A percentile compares a stretch with the other conserved stretches of the same genome.
Conservation (phyloP, 495 filamentous ascomycete genomes). For the Podospora comata region DNA sequence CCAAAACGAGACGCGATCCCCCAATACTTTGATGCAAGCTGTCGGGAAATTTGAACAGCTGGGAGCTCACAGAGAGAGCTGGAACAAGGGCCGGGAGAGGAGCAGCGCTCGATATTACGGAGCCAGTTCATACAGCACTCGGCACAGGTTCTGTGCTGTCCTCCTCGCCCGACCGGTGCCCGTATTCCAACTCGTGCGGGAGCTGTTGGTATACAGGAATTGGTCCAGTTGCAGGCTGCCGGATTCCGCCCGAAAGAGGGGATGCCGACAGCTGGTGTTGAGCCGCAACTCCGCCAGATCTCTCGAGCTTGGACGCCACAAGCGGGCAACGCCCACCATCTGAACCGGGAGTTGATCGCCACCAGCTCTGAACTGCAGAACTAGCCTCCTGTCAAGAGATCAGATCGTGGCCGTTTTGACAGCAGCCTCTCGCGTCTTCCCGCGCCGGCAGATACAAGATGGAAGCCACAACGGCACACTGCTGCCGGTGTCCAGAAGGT, state of each 20-base stretch:
- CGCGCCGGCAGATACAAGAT: neutral
- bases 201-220: neutral
- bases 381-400: neutral
- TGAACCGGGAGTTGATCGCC: neutral
- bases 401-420: constrained; percentile 15
- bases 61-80: neutral
- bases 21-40: constrained; percentile 37
- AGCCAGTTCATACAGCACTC: neutral
- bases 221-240: neutral
- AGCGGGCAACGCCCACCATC: neutral
- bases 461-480: neutral
- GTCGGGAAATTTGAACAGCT: constrained; percentile 24
- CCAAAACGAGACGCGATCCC: constrained; percentile 21
- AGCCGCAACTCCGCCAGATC: neutral
- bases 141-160: neutral
- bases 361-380: neutral
- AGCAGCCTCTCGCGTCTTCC: constrained; percentile 4
- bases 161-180: neutral
- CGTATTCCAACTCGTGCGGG: neutral
- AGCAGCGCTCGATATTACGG: too few relatives aligned
- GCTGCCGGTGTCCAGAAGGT: neutral
- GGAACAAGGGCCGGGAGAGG: neutral
- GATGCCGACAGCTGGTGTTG: neutral
- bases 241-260: neutral
- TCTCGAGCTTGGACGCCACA: neutral